Base-by-base conservation (phyloP, 2,329 filamentous ascomycete genomes). In the Xylaria sp. region DNA sequence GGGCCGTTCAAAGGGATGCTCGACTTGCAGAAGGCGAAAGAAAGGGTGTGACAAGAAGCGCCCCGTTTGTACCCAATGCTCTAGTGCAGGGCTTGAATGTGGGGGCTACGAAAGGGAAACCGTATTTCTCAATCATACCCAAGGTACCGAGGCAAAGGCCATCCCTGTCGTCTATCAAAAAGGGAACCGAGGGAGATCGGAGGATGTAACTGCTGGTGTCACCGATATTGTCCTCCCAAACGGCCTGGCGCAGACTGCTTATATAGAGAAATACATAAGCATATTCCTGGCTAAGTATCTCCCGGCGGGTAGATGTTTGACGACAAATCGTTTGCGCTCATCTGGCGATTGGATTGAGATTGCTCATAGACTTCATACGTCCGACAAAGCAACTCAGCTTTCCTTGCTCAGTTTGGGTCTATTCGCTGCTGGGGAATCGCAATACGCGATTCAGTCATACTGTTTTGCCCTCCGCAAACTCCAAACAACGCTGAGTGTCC, bases 1-100 rank as follows among this genome's bases (percentile, higher is more conserved):
- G 1, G 65, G 65, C 3, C 58, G 63, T 25, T 67, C 65, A 9
- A 67, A 66, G 51, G 63, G 52, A 33, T 67, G 65, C 43, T 53
- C 29, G 23, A 67, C 65, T 15, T 67, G 65, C 48, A 55, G 60
- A 29, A 58, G 35, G 33, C 58, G 65, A 31, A 64, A 58, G 56
- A 67, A 67, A 46, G 65, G 65, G 9, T 67, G 65, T 21, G 65
- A 67, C 46, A 31, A 35, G 17, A 35, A 41, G 21, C 63, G 47
- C 7, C 65, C 65, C 3, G 29, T 23, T 10, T 67, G 65, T 38
- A 62, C 48, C 13, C 63, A 66, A 44, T 67, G 65, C 40, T 49
- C 44, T 4, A 33, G 13, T n/a, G 58, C 40, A 25, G 63, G 61
- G 17, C 51, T 67, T 5, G 53, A 61, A 23, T 67, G 65, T 31